These are phyloP conservation scores for Ceratocystis colombiana DNA, from an alignment of 2,329 filamentous ascomycete species.

Conservation along the genomic window DNA sequence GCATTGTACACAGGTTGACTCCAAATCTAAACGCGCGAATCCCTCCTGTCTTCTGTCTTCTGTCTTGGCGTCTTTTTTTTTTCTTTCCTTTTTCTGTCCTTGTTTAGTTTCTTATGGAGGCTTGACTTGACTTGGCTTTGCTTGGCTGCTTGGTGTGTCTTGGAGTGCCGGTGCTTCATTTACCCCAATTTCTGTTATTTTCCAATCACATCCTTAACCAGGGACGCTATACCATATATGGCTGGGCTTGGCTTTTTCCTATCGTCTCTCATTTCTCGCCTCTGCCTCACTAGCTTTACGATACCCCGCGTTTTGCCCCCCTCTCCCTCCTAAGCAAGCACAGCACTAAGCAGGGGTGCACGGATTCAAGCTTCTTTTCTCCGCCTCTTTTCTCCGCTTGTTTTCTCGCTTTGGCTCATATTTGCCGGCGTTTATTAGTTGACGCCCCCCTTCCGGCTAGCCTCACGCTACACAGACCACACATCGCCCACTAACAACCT, in stretches of 20 bases:
- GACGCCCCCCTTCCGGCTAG: slow-evolving; percentile 10
- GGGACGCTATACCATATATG: neutral
- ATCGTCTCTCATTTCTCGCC: neutral
- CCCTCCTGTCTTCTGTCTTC: neutral
- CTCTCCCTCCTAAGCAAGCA: neutral
- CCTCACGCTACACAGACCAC: slow-evolving; percentile 8
- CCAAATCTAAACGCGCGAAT: neutral
- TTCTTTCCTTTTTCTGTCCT: neutral
- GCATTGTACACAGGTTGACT: neutral
- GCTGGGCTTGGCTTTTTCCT: neutral
- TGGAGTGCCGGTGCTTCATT: neutral
- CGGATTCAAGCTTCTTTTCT: slow-evolving; percentile 14
- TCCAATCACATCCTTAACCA: neutral
- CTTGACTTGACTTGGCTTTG: slow-evolving; percentile 11
- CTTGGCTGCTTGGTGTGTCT: slow-evolving; percentile 11
- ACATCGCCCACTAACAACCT: neutral
- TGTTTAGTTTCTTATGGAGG: slow-evolving; percentile 2
- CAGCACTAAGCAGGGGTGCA: neutral
- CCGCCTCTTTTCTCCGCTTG: slow-evolving; percentile 7
- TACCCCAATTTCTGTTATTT: neutral
- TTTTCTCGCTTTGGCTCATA: neutral
- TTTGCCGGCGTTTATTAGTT: slow-evolving; percentile 9
- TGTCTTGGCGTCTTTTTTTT: neutral
- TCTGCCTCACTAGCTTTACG: neutral
- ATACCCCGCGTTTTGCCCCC: slow-evolving; percentile 10